phyloP scores from a whole-genome alignment of 441 rosid species.

The Aleurites moluccanus region DNA sequence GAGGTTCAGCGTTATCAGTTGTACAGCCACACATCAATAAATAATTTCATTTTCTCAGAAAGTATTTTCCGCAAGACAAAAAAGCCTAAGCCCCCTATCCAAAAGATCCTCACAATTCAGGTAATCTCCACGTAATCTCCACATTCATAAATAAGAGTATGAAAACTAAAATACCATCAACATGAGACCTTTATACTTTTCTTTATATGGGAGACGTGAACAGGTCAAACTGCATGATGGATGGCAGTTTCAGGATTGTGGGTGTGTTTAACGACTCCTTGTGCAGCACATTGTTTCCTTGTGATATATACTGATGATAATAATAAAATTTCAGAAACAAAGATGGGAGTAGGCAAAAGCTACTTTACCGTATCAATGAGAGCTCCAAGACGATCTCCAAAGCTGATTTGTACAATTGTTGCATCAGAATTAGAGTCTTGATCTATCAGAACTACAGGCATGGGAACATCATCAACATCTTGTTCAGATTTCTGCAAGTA shows the following conservation, averaged over 20 bases:
- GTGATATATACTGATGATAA: background rate
- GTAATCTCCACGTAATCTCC: background rate
- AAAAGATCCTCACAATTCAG: background rate
- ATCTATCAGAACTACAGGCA: slow-evolving; percentile 73
- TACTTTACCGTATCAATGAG: slow-evolving; percentile 78
- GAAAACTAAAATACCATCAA: slow-evolving; percentile 12
- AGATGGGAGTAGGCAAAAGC: slow-evolving; percentile 7
- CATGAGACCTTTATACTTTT: background rate
- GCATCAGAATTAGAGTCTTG: slow-evolving; percentile 88
- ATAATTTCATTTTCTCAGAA: background rate
- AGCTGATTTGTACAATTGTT: slow-evolving; percentile 81
- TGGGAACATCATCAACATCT: slow-evolving; percentile 56
- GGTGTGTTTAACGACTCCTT: background rate
- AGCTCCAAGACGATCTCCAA: slow-evolving; percentile 97
- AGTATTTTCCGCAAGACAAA: background rate
- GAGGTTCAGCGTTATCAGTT: background rate
- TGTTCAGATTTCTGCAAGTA: slow-evolving; percentile 53
- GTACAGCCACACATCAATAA: background rate
- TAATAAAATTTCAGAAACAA: background rate
- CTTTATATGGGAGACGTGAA: no score
- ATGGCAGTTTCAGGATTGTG: slow-evolving; percentile 1
- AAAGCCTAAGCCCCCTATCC: background rate
- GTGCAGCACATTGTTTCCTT: background rate
- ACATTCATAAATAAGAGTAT: background rate
- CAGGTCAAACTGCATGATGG: slow-evolving; percentile 10